phyloP scores from a whole-genome alignment of 176 grass and related monocot species.

The Carex pumila region DNA sequence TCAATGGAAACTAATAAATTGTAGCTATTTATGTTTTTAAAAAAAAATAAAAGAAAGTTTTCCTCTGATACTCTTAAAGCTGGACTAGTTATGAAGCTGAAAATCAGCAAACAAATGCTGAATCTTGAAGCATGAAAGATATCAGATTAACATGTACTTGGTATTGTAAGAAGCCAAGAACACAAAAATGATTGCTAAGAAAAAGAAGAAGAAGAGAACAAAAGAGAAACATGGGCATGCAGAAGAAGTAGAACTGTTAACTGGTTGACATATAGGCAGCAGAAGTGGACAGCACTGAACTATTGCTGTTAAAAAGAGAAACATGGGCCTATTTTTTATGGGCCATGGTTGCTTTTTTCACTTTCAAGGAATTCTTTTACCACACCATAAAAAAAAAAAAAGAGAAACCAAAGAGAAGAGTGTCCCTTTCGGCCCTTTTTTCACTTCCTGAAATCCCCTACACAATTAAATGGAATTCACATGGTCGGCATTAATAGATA shows the following conservation, averaged over 20 bases:
- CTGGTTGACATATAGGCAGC: background rate
- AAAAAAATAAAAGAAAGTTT: no score
- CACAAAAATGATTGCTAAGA: background rate
- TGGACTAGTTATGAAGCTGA: background rate
- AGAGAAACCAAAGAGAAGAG: background rate
- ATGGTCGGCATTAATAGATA: no score
- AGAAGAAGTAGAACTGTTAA: background rate
- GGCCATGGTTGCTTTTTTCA: background rate
- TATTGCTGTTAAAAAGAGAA: constrained; percentile 1
- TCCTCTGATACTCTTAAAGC: background rate
- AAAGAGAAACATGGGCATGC: no score
- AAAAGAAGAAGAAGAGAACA: background rate
- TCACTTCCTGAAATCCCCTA: background rate
- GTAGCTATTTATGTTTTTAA: background rate
- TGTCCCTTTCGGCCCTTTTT: background rate
- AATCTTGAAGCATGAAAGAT: background rate
- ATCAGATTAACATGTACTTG: background rate
- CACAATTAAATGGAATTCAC: no score
- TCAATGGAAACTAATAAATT: background rate
- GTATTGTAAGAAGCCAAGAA: background rate
- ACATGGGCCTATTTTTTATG: constrained; percentile 10
- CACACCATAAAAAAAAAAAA: background rate
- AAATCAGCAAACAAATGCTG: background rate
- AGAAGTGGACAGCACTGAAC: constrained; percentile 13
- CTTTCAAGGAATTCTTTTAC: background rate